Evolutionary conservation across 2,329 filamentous ascomycete species (phyloP), one percentile per base, ranked within the genome.

Genomic region (Dactylonectria estremocensis): DNA sequence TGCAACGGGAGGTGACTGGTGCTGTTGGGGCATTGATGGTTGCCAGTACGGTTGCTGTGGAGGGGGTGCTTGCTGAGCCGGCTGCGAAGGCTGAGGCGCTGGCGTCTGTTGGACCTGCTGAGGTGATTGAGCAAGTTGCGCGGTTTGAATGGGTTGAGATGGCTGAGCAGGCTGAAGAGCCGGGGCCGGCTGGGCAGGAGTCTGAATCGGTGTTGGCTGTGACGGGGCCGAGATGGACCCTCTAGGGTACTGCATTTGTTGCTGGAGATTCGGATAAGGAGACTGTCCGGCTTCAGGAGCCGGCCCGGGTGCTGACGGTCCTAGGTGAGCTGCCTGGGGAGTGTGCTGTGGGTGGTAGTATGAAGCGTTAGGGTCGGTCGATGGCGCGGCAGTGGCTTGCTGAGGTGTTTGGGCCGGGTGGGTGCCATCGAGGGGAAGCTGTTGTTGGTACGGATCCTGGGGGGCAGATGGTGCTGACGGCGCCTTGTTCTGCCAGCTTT

Each of bases 311-410:
- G 82, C 79, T 3, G 83, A 79, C 10, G 83, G 77, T 72, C 77
- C 77, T 76, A 80, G 48, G 76, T 80, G 67, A 74, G 80, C 72
- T 4, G 77, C 68, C 28, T 76, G 77, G 13, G 69, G 70, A 1
- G 77, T 71, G 24, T 82, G 78, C 56, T 82, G 79, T 70, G 81
- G 85, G 73, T 88, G 89, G 77, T 92, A 92, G 73, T 88, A 91
- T 10, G 85, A 84, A 11, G 86, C 83, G 66, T 84, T 88, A 1
- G 88, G 83, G 66, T 92, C 89, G 16, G 83, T 69, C 40, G 79
- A 70, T 11, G 77, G 77, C 28, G 77, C 74, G 8, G 69, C 73
- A 7, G 70, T 64, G 13, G 76, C 48, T 64, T 77, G 78, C 46
- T 79, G 80, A 6, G 77, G 74, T 14, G 73, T 77, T 64, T 77